These are phyloP conservation scores for Guadua angustifolia DNA, from an alignment of 176 grass and related monocot species.

Conservation along the genomic window DNA sequence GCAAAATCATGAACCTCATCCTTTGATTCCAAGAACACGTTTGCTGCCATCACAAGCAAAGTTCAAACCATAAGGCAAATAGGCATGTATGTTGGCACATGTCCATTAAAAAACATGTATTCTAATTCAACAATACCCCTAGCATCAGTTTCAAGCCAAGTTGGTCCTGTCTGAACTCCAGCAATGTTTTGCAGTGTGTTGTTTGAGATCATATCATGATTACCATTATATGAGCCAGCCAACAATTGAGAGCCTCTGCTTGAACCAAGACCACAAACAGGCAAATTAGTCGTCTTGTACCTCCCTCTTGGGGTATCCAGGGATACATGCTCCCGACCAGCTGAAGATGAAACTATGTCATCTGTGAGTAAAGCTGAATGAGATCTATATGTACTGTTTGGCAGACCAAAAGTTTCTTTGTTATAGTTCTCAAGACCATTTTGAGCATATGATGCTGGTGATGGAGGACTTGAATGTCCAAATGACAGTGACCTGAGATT, in stretches of 20 bases:
- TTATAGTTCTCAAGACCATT: conserved; percentile 62
- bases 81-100: background rate
- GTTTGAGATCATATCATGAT: conserved; percentile 56
- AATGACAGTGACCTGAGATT: conserved; percentile 77
- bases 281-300: conserved; percentile 56
- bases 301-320: conserved; percentile 64
- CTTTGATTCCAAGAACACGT: conserved; percentile 69
- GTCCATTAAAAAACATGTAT: conserved; percentile 23
- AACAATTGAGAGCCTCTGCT: conserved; percentile 77
- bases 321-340: conserved; percentile 61
- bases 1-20: conserved; percentile 74
- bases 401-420: conserved; percentile 53
- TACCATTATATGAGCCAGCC: conserved; percentile 59
- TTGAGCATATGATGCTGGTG: conserved; percentile 57
- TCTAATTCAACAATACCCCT: conserved; percentile 61
- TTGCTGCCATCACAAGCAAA: conserved; percentile 68
- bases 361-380: conserved; percentile 57
- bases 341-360: conserved; percentile 65
- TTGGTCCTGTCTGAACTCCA: conserved; percentile 54
- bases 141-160: conserved; percentile 82
- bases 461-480: conserved; percentile 66
- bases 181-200: conserved; percentile 51
- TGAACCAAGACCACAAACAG: conserved; percentile 68
- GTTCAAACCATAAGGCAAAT: conserved; percentile 51
- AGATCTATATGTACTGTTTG: conserved; percentile 54